phyloP scores from a whole-genome alignment of 1,139 yeast genomes.

The Hemisphaericaspora lyxosophila region DNA sequence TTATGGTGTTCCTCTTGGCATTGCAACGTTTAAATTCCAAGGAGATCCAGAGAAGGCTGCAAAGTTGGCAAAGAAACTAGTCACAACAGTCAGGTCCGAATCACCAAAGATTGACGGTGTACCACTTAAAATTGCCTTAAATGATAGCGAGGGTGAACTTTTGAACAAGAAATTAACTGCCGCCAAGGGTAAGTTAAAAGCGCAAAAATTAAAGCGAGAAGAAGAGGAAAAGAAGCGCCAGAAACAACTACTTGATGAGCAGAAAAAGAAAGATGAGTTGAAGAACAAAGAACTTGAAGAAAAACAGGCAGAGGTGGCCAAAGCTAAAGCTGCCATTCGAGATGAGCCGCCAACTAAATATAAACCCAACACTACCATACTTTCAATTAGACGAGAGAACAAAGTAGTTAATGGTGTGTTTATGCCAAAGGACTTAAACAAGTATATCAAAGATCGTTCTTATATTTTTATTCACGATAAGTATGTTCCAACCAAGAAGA shows the following conservation, averaged over 20 bases:
- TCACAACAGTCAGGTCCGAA: conserved; percentile 26
- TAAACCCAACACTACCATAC: conserved; percentile 36
- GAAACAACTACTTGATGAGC: conserved; percentile 13
- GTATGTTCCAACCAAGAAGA: conserved; percentile 50
- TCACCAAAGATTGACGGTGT: conserved; percentile 43
- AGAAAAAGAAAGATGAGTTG: conserved; percentile 16
- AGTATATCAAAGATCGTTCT: conserved; percentile 53
- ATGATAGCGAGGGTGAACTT: conserved; percentile 35
- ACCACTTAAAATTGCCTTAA: conserved; percentile 35
- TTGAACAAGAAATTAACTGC: conserved; percentile 30
- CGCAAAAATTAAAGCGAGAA: conserved; percentile 27
- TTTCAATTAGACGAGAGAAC: conserved; percentile 32
- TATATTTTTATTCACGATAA: conserved; percentile 56
- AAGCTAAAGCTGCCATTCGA: conserved; percentile 1
- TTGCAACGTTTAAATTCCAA: conserved; percentile 63
- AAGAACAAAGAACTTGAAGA: conserved; percentile 14
- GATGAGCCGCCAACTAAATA: conserved; percentile 3
- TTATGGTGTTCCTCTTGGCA: conserved; percentile 79
- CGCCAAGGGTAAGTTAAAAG: conserved; percentile 36
- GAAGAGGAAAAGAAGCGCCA: conserved; percentile 22
- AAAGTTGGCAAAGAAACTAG: conserved; percentile 36
- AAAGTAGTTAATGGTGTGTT: conserved; percentile 34
- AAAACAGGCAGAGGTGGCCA: conserved; percentile 11
- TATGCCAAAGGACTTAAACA: conserved; percentile 47
- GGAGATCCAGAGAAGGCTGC: conserved; percentile 60